Base-by-base conservation (phyloP, 192 early-diverging fungal genomes). In the Hyaloraphidium curvatum region DNA sequence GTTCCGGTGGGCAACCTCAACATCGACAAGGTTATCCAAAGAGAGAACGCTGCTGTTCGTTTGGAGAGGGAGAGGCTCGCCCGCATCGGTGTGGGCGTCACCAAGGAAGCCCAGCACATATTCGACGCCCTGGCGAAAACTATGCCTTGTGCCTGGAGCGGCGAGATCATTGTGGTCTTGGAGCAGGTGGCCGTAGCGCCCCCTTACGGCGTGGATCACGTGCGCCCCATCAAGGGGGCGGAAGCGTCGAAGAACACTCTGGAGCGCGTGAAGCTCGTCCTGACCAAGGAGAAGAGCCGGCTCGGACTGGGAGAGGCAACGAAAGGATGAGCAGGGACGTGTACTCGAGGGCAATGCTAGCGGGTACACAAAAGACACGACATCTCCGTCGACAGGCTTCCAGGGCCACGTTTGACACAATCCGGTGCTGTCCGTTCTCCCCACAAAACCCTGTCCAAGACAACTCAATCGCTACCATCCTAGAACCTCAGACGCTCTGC, bases 81-180 rank as follows among this genome's bases (percentile, higher is more conserved):
- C 4, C 70, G 76, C 31, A 82, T 84, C 57, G 85, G 85, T 43
- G 82, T 84, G 27, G 85, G 85, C 27, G 85, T 87, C 17, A 79
- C 78, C 41, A 68, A 74, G 30, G 67, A 73, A 64, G 85, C 70
- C 3, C 83, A 87, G 62, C 67, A 71, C 23, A 79, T 87, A 51
- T 87, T 87, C 59, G 81, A 87, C 60, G 85, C 83, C 13, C 58
- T 87, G 26, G 74, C 72, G 28, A 84, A 81, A 61, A 87, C 85
- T 27, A 59, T 87, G 53, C 85, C 85, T n/a, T 84, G 82, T 55
- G 72, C 77, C 14, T 87, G 85, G 85, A 55, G 62, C 33, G 72
- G 81, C 51, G 72, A 79, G 54, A 67, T 67, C 26, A 87, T 87
- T 59, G 65, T 87, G 5, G 83, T 87, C 2, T 65, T 87, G 65